Percentiles rank a stretch among this genome's conserved stretches.
These are phyloP conservation scores for Dothiorella sarmentorum DNA, from an alignment of 2,329 filamentous ascomycete species.

Conservation along the genomic window DNA sequence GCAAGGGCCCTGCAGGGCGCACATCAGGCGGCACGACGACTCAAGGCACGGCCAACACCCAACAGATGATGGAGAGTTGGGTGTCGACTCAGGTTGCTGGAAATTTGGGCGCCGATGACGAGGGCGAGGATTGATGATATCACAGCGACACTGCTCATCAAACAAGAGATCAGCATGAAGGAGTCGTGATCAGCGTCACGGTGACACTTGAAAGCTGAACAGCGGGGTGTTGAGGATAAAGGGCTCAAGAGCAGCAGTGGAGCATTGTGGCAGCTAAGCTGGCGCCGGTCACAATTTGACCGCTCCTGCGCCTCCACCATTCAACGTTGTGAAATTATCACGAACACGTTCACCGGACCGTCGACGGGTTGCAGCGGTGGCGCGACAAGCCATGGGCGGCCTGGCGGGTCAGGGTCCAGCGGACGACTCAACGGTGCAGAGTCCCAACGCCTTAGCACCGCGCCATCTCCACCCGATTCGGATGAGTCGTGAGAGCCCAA, in stretches of 20 bases:
- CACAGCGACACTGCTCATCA: background rate
- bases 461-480: background rate
- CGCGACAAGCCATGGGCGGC: constrained; percentile 5
- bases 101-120: constrained; percentile 33
- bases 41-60: constrained; percentile 27
- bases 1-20: constrained; percentile 46
- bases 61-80: constrained; percentile 43
- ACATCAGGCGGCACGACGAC: constrained; percentile 4
- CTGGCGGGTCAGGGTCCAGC: constrained; percentile 7
- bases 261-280: background rate
- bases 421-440: background rate
- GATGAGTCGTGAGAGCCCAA: background rate
- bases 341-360: background rate
- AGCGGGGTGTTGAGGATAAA: background rate
- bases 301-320: constrained; percentile 6
- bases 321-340: background rate
- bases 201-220: background rate
- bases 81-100: constrained; percentile 42
- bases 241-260: background rate
- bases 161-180: constrained; percentile 1
- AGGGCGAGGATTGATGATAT: constrained; percentile 29
- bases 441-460: background rate
- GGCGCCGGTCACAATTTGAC: background rate
- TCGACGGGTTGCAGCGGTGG: background rate
- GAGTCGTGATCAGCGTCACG: background rate